A percentile compares a stretch with the other conserved stretches of the same genome.
phyloP scores from a whole-genome alignment of 148 eudicot genomes.

The Bassia scoparia region DNA sequence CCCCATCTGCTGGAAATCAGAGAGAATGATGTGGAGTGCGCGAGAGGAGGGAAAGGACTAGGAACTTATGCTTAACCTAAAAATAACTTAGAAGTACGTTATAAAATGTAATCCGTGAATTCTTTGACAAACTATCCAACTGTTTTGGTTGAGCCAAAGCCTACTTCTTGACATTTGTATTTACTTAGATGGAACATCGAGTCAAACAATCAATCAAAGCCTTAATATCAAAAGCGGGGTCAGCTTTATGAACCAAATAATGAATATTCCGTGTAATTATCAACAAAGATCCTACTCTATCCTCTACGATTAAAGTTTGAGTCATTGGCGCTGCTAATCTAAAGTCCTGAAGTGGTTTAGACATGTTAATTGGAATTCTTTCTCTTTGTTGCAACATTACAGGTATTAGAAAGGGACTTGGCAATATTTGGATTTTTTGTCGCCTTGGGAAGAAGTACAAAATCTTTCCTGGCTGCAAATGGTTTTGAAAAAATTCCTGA shows the following conservation, averaged over 20 bases:
- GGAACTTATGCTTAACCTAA: too few relatives aligned
- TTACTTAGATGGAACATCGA: neutral
- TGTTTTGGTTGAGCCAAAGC: too few relatives aligned
- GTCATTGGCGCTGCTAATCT: neutral
- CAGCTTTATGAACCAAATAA: too few relatives aligned
- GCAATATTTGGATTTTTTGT: constrained; percentile 95
- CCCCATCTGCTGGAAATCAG: too few relatives aligned
- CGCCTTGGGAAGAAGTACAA: constrained; percentile 89
- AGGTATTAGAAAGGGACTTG: constrained; percentile 93
- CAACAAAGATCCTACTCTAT: too few relatives aligned
- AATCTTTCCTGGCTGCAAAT: constrained; percentile 64
- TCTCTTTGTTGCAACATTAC: constrained; percentile 23
- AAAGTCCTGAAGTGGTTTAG: constrained; percentile 3
- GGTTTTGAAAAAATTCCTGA: constrained; percentile 63
- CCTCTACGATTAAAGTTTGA: too few relatives aligned
- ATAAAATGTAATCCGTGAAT: too few relatives aligned
- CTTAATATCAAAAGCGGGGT: too few relatives aligned
- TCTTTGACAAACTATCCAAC: too few relatives aligned
- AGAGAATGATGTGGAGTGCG: neutral
- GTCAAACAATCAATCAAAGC: too few relatives aligned
- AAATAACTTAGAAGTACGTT: too few relatives aligned
- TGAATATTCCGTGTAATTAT: too few relatives aligned
- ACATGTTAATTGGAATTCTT: neutral
- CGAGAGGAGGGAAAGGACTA: neutral
- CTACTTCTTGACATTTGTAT: neutral